Conservation (phyloP, 2,329 filamentous ascomycete species). For the Calonectria multiphialidica region DNA sequence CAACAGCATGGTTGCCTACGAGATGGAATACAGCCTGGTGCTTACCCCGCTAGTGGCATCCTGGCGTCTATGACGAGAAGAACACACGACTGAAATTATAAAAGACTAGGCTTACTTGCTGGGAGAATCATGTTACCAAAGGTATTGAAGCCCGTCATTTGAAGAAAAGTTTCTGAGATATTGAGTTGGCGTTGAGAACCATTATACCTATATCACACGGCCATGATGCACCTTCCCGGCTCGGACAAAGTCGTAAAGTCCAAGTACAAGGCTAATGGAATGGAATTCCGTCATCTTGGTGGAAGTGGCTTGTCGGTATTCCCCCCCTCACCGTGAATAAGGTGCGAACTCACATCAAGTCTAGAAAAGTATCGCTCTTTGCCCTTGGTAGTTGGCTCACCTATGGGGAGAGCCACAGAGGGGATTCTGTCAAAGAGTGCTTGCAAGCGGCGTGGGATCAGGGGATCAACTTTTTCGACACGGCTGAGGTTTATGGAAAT, state of each 20-base stretch:
- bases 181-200: background rate
- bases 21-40: background rate
- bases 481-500: conserved; percentile 68
- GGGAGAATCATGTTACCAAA: too few relatives aligned
- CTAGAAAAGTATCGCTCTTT: conserved; percentile 40
- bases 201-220: background rate
- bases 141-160: background rate
- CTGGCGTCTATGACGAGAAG: background rate
- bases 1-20: too few relatives aligned
- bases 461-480: conserved; percentile 73
- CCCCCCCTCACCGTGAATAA: background rate
- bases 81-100: background rate
- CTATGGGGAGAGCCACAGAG: conserved; percentile 67
- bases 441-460: conserved; percentile 70
- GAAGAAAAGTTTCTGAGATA: background rate
- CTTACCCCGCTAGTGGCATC: background rate
- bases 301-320: conserved; percentile 35
- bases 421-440: conserved; percentile 69
- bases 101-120: too few relatives aligned
- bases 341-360: background rate
- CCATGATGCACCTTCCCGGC: background rate
- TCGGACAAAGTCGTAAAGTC: conserved; percentile 28
- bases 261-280: conserved; percentile 42
- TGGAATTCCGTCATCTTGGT: conserved; percentile 43
- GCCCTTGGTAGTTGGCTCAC: conserved; percentile 43